phyloP scores from a whole-genome alignment of 2,329 filamentous ascomycete species.

The Zymoseptoria passerinii region DNA sequence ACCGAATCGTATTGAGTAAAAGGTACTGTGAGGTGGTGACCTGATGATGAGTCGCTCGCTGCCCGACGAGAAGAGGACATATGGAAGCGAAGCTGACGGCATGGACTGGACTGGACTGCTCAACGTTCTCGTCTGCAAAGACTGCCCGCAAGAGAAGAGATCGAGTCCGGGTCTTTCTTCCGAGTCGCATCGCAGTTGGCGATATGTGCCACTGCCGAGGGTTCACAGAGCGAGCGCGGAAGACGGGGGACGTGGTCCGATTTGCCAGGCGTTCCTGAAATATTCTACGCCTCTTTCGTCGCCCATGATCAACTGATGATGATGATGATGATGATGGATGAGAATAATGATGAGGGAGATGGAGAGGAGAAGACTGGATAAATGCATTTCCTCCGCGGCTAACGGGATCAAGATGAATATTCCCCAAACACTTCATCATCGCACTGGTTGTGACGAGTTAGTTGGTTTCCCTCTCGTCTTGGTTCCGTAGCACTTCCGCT shows the following conservation, averaged over 20 bases:
- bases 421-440: too few relatives aligned
- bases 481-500: background rate
- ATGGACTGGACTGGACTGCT: too few relatives aligned
- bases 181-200: background rate
- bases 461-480: background rate
- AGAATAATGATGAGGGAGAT: background rate
- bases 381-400: background rate
- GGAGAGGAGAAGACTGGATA: background rate
- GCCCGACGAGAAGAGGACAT: too few relatives aligned
- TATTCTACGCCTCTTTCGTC: background rate
- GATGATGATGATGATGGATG: background rate
- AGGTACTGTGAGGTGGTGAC: too few relatives aligned
- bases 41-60: too few relatives aligned
- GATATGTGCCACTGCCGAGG: background rate
- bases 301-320: background rate
- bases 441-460: background rate
- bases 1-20: background rate
- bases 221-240: background rate
- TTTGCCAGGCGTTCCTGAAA: background rate
- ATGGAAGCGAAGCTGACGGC: too few relatives aligned
- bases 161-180: background rate
- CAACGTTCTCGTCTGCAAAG: too few relatives aligned
- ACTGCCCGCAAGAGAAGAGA: background rate
- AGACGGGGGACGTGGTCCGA: background rate
- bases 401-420: too few relatives aligned